Evolutionary conservation across 2,329 filamentous ascomycete species (phyloP), one percentile per base, ranked within the genome.

Genomic region (Nigrospora oryzae): DNA sequence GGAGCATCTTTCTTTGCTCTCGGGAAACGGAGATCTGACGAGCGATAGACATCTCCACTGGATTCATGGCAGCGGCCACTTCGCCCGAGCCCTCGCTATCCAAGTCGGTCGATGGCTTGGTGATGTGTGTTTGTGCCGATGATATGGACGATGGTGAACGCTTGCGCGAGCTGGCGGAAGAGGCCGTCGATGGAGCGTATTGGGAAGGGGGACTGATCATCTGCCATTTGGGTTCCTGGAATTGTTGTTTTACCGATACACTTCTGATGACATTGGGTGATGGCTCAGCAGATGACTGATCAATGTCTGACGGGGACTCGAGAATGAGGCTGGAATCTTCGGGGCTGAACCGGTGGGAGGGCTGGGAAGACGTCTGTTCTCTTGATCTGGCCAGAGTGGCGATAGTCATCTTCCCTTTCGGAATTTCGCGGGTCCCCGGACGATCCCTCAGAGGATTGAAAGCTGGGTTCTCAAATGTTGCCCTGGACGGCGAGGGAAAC

Each of bases 11-110:
- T 15, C 76, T 69, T 59, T 84, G 82, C 60, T 80, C 71, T 12
- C 74, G 66, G 12, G 79, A 83, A 23, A 85, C 67, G 51, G 77
- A 83, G 51, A 86, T 83, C 58, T 85, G 81, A 2, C 83, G 70
- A 0, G 81, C 81, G 52, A 86, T 84, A 2, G 80, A 84, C 38
- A 83, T 70, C 59, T 84, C 76, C 4, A 82, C 79, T 2, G 80
- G 77, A 37, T 71, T 71, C 50, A 73, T 71, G 13, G 32, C 40
- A 10, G 23, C 34, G 15, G 30, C 8, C 15, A 6, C 15, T 19
- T 16, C 39, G 13, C 16, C 13, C 16, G 39, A 34, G 15, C n/a
- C 13, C 35, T 37, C 30, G 71, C 66, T 39, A 32, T 73, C 69
- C 11, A 60, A 47, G 11, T 63, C 61, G 8, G 57, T 45, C 17